Conservation (phyloP, 106 monocot species). For the Xerophyta viscosa region DNA sequence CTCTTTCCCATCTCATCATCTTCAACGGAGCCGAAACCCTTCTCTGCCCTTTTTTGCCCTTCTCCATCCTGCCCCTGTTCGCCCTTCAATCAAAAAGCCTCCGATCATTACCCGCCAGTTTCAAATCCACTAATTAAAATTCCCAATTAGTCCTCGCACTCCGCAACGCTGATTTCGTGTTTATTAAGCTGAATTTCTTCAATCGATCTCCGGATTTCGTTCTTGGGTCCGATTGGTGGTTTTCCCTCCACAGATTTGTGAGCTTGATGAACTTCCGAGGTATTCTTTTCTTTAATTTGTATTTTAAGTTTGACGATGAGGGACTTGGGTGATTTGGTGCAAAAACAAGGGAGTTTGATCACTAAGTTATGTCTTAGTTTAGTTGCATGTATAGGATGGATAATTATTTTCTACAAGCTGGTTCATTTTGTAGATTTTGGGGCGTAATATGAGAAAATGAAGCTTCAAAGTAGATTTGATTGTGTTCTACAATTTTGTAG, state of each 20-base stretch:
- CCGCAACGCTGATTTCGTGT: background rate
- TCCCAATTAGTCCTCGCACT: background rate
- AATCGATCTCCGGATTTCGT: background rate
- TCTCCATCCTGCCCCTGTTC: constrained; percentile 1
- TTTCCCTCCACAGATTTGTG: constrained; percentile 11
- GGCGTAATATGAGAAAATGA: no score
- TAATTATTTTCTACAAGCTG: no score
- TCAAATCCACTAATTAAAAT: background rate
- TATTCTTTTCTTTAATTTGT: no score
- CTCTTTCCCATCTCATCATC: constrained; percentile 1
- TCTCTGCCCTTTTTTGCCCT: constrained; percentile 18
- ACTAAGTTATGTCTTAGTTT: no score
- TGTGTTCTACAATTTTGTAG: no score
- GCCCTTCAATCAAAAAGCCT: background rate
- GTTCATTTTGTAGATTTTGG: no score
- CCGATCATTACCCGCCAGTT: background rate
- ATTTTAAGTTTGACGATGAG: no score
- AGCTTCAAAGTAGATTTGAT: no score
- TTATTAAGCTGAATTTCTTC: background rate
- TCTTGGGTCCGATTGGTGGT: background rate
- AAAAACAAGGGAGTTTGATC: no score
- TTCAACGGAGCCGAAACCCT: constrained; percentile 9
- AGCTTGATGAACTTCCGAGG: constrained; percentile 3
- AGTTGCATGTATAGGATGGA: no score
- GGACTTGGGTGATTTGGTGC: no score